Evolutionary conservation across 2,329 filamentous ascomycete genomes (phyloP), one percentile per base, ranked within the genome.

Genomic region (Claviceps arundinis): DNA sequence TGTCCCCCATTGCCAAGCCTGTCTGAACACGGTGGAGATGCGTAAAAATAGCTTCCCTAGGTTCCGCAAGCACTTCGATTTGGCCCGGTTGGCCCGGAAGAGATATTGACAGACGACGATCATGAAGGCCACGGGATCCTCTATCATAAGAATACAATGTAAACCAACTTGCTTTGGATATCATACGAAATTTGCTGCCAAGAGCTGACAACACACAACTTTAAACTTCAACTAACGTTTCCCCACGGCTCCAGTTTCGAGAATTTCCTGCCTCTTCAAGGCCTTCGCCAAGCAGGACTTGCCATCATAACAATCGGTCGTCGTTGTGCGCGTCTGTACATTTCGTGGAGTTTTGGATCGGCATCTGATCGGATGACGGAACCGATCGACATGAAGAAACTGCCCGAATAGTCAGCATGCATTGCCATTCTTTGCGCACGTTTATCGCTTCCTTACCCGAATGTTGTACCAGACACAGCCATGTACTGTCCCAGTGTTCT

Each of bases 301-400:
- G 67, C 66, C 64, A 62, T 64, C 60, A 68, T 54, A 37, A 95
- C 81, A 62, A 91, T 81, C 24, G 90, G 88, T 56, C 81, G 79
- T 61, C 85, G 76, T 59, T 84, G 82, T 49, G 87, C 82, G 66
- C 81, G 80, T 59, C 81, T 78, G 72, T 91, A 95, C 53, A 87
- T 81, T 65, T 89, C 80, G 59, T 82, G 77, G 54, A 84, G 75
- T 61, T 87, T 83, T 40, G 85, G 82, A 44, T 88, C 87, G 58
- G 87, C 82, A 61, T 98, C 93, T 55, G 89, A 90, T 65, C 93
- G 86, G 63, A 98, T 96, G 45, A 95, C 90, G 61, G 89, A 95
- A 60, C 93, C 93, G 61, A 98, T 95, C 53, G 88, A 91, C 93
- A 98, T 98, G 78, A 98, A 98, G 73, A 97, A 96, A 24, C 80